A percentile compares a stretch with the other conserved stretches of the same genome.
Evolutionary conservation across 768 basidiomycete species (phyloP).

Genomic region (Tubosaeta sp.): DNA sequence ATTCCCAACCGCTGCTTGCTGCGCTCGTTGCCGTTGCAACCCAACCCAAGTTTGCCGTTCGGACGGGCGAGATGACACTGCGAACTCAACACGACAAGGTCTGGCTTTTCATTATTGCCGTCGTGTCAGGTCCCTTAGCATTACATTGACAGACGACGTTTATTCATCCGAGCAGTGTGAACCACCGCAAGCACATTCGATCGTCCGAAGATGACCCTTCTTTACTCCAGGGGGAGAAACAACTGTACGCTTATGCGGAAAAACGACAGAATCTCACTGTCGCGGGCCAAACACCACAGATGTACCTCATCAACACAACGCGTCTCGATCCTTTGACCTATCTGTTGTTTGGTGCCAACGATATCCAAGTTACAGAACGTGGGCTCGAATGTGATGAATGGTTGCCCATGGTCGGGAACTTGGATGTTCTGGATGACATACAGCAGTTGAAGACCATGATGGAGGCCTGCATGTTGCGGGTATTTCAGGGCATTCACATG

Average conservation of each 20-base stretch:
- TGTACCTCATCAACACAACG: conserved; percentile 75
- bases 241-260: conserved; percentile 78
- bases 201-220: conserved; percentile 17
- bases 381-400: conserved; percentile 88
- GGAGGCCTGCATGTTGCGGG: conserved; percentile 82
- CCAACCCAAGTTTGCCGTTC: conserved; percentile 88
- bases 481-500: conserved; percentile 77
- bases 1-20: conserved; percentile 71
- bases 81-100: conserved; percentile 86
- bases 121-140: conserved; percentile 12
- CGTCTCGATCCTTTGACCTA: conserved; percentile 86
- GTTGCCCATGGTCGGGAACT: conserved; percentile 76
- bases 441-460: conserved; percentile 74
- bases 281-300: conserved; percentile 48
- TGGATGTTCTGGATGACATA: conserved; percentile 76
- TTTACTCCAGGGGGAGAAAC: conserved; percentile 47
- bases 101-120: conserved; percentile 11
- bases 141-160: conserved; percentile 50
- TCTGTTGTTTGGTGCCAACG: conserved; percentile 85
- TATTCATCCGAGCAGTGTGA: conserved; percentile 86
- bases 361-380: conserved; percentile 60
- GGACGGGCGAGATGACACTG: conserved; percentile 60
- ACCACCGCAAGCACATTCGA: conserved; percentile 53
- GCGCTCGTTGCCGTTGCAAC: conserved; percentile 81
- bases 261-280: conserved; percentile 73